These are phyloP conservation scores for Ricinus communis DNA, from an alignment of 345 rosid species.

Conservation along the genomic window DNA sequence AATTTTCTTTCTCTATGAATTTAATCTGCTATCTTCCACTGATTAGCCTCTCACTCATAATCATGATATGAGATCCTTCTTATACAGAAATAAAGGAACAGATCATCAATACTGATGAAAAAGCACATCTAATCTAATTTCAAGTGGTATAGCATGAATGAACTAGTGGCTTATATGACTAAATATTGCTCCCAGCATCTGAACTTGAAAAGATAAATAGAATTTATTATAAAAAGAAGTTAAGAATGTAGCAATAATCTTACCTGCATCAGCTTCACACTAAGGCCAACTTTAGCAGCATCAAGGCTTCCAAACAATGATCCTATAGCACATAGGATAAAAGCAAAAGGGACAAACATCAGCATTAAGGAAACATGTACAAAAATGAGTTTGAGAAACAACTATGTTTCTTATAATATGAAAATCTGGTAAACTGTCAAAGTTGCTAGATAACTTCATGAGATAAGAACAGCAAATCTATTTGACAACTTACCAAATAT, in stretches of 20 bases:
- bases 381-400: background rate
- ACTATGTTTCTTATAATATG: background rate
- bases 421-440: background rate
- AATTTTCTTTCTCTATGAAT: background rate
- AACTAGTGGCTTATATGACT: background rate
- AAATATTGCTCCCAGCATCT: background rate
- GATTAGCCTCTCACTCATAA: background rate
- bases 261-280: constrained; percentile 90
- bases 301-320: constrained; percentile 78
- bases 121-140: background rate
- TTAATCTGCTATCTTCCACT: constrained; percentile 8
- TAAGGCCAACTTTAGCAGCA: constrained; percentile 64
- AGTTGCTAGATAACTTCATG: background rate
- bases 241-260: background rate
- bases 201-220: constrained; percentile 10
- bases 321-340: constrained; percentile 47
- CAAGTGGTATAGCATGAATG: background rate
- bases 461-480: background rate
- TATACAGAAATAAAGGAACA: background rate
- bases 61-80: background rate
- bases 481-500: constrained; percentile 64
- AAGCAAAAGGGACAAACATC: background rate
- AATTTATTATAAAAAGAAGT: too few relatives aligned
- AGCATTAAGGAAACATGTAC: background rate
- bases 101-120: background rate